phyloP scores from a whole-genome alignment of 495 filamentous ascomycete genomes.

The Articulospora tetracladia region DNA sequence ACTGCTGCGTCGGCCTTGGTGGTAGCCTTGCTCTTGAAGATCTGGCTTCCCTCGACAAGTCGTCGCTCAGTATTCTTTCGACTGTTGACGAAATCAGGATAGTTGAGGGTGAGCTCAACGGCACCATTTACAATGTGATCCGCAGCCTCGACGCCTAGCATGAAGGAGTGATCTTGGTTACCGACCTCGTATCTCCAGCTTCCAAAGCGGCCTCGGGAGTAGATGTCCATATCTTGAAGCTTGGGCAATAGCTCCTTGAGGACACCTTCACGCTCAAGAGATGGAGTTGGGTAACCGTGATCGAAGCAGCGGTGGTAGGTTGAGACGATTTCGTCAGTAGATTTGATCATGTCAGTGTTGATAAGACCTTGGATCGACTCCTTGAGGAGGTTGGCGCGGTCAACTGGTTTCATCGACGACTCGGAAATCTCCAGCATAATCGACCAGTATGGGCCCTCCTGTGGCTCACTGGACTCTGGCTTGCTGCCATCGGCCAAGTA shows the following conservation, averaged over 20 bases:
- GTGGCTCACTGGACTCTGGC: conserved; percentile 59
- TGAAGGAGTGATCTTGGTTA: conserved; percentile 98
- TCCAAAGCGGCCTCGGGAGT: conserved; percentile 94
- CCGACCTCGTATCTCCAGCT: conserved; percentile 94
- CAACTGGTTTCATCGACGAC: conserved; percentile 90
- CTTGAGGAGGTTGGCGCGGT: conserved; percentile 73
- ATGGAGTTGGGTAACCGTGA: conserved; percentile 96
- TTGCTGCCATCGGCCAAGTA: conserved; percentile 82
- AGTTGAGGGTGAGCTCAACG: conserved; percentile 95
- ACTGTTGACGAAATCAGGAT: conserved; percentile 97
- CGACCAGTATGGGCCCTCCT: conserved; percentile 96
- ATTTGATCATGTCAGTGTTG: conserved; percentile 93
- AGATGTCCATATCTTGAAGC: conserved; percentile 87
- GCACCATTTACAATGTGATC: conserved; percentile 94
- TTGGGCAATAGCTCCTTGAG: conserved; percentile 89
- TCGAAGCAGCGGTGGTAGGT: conserved; percentile 99
- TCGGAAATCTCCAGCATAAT: conserved; percentile 99
- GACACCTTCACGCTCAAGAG: conserved; percentile 91
- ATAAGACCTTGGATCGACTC: conserved; percentile 95
- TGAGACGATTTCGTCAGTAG: conserved; percentile 91
- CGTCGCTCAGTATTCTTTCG: conserved; percentile 85
- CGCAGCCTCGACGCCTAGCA: conserved; percentile 95
- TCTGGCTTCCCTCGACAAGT: conserved; percentile 62
- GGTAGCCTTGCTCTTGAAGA: conserved; percentile 29
- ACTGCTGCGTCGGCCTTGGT: conserved; percentile 24